Conservation (phyloP, 768 basidiomycete genomes). For the Amanita rimosa region DNA sequence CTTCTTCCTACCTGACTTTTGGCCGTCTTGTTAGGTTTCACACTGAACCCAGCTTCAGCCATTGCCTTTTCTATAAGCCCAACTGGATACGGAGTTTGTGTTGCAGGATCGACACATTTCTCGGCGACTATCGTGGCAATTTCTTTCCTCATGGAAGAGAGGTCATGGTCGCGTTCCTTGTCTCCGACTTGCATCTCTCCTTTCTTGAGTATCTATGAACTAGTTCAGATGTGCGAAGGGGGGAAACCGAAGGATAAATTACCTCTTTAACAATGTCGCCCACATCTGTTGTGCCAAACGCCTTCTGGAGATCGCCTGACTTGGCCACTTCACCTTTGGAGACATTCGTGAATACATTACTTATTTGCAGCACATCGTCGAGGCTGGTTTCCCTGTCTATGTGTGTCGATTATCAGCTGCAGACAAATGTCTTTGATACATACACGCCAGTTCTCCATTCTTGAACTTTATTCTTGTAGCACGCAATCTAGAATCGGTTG, state of each 20-base stretch:
- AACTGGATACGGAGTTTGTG: conserved; percentile 83
- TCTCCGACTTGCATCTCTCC: conserved; percentile 96
- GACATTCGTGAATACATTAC: conserved; percentile 91
- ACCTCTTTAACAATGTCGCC: conserved; percentile 77
- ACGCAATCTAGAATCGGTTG: conserved; percentile 56
- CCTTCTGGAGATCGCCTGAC: conserved; percentile 81
- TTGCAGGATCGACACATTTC: conserved; percentile 90
- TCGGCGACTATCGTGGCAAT: conserved; percentile 92
- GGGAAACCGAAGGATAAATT: conserved; percentile 3
- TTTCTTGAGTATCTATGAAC: conserved; percentile 74
- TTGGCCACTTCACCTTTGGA: conserved; percentile 94
- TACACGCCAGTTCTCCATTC: conserved; percentile 91
- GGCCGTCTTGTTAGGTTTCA: conserved; percentile 79
- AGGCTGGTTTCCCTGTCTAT: conserved; percentile 71
- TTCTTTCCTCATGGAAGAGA: conserved; percentile 71
- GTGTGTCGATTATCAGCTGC: not conserved
- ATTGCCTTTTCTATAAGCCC: conserved; percentile 98
- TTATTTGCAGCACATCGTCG: conserved; percentile 94
- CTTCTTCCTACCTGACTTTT: conserved; percentile 73
- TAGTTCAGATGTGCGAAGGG: not conserved
- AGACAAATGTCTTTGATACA: conserved; percentile 17
- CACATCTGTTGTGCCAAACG: conserved; percentile 70
- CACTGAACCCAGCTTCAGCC: conserved; percentile 89
- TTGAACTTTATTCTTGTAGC: conserved; percentile 99
- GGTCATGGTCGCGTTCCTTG: conserved; percentile 90